Conservation (phyloP, 202 grass and related monocot species). For the Panicum hallii region DNA sequence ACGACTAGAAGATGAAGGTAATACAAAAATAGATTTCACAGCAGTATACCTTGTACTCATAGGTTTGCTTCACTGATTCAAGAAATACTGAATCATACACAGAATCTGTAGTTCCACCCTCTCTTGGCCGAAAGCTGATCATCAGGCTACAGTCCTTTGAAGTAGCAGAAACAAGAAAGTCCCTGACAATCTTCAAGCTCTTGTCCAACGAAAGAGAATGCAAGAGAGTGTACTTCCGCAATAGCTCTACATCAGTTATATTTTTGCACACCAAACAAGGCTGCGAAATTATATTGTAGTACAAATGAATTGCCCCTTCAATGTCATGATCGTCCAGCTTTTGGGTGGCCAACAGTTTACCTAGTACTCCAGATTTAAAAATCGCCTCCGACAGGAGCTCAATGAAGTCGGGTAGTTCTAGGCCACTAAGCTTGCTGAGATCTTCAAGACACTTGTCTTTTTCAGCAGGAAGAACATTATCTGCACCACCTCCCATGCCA, state of each 20-base stretch:
- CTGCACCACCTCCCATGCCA: conserved; percentile 71
- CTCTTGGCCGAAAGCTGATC: conserved; percentile 74
- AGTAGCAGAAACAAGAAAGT: conserved; percentile 84
- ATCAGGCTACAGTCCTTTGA: conserved; percentile 96
- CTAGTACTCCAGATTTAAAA: conserved; percentile 65
- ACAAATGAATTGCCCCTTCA: conserved; percentile 92
- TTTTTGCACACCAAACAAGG: conserved; percentile 75
- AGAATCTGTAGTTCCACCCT: conserved; percentile 44
- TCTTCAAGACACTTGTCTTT: conserved; percentile 55
- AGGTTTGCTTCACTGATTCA: conserved; percentile 64
- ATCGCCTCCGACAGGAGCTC: conserved; percentile 77
- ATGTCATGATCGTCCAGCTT: conserved; percentile 91
- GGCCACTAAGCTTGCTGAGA: conserved; percentile 56
- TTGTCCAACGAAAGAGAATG: conserved; percentile 75
- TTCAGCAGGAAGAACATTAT: conserved; percentile 54
- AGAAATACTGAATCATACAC: conserved; percentile 72
- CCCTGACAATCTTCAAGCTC: conserved; percentile 73
- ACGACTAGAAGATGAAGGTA: conserved; percentile 11
- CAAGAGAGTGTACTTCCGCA: conserved; percentile 60
- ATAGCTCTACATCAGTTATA: conserved; percentile 61
- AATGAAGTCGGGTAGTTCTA: conserved; percentile 67
- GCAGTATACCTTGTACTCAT: conserved; percentile 85
- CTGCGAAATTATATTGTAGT: conserved; percentile 76
- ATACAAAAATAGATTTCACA: conserved; percentile 6
- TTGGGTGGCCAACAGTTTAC: conserved; percentile 74